A percentile compares a stretch with the other conserved stretches of the same genome.
phyloP scores from a whole-genome alignment of 1,139 yeast genomes.

The Yamadazyma diddensiae region DNA sequence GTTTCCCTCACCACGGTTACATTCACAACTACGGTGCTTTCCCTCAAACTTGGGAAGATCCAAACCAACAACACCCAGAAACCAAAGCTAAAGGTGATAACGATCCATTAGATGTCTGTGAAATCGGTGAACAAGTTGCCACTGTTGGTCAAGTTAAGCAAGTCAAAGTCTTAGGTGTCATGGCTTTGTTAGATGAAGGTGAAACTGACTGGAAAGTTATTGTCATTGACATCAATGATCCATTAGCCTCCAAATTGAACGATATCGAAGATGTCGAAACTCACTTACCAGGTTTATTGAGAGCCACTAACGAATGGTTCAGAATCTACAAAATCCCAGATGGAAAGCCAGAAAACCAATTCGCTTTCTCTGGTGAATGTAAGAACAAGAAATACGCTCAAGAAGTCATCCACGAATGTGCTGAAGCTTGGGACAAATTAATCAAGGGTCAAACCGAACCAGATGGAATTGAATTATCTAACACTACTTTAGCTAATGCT shows the following conservation, averaged over 20 bases:
- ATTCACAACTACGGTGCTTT: constrained; percentile 97
- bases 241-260: constrained; percentile 69
- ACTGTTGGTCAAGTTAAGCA: constrained; percentile 73
- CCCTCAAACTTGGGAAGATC: constrained; percentile 97
- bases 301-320: constrained; percentile 90
- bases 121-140: constrained; percentile 74
- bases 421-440: constrained; percentile 73
- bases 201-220: constrained; percentile 97
- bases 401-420: constrained; percentile 69
- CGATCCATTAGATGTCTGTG: constrained; percentile 96
- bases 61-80: constrained; percentile 59
- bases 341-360: constrained; percentile 84
- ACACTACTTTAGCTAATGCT: constrained; percentile 65
- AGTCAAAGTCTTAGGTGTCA: constrained; percentile 88
- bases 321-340: constrained; percentile 93
- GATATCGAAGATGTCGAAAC: constrained; percentile 81
- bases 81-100: constrained; percentile 88
- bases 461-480: constrained; percentile 60
- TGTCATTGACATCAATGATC: constrained; percentile 79
- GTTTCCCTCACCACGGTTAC: constrained; percentile 95
- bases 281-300: constrained; percentile 80
- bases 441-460: constrained; percentile 53
- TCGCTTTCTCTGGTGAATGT: constrained; percentile 83
- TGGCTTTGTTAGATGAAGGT: constrained; percentile 95
- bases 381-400: constrained; percentile 68